A percentile compares a stretch with the other conserved stretches of the same genome.
Evolutionary conservation across 2,329 filamentous ascomycete species (phyloP).

Genomic region (Alternaria angustiovoidea): DNA sequence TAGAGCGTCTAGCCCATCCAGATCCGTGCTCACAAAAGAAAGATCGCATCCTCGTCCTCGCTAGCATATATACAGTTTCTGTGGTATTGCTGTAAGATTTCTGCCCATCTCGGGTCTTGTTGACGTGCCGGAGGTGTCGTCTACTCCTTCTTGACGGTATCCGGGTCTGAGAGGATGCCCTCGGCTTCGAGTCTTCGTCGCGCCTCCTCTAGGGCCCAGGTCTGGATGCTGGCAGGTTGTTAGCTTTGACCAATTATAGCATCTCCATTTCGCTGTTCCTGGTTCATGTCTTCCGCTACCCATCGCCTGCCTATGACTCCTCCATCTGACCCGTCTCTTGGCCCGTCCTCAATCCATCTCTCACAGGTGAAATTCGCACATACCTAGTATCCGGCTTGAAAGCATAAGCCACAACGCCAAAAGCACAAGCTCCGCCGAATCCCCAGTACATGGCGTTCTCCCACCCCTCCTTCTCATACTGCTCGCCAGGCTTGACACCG

Average conservation of each 20-base stretch:
- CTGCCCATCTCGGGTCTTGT: background rate
- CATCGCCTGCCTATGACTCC: background rate
- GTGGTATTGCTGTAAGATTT: slow-evolving; percentile 10
- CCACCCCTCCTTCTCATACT: slow-evolving; percentile 96
- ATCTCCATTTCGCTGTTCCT: background rate
- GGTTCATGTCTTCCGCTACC: background rate
- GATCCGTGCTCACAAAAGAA: slow-evolving; percentile 19
- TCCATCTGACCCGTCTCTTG: background rate
- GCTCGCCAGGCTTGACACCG: slow-evolving; percentile 92
- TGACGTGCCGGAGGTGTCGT: background rate
- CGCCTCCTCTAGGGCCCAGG: slow-evolving; percentile 97
- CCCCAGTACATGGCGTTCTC: slow-evolving; percentile 86
- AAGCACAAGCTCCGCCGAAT: slow-evolving; percentile 78
- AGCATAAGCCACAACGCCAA: slow-evolving; percentile 81
- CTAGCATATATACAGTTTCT: slow-evolving; percentile 17
- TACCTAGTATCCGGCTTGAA: slow-evolving; percentile 99
- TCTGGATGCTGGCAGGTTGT: slow-evolving; percentile 80
- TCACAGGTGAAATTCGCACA: slow-evolving; percentile 55
- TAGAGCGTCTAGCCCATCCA: slow-evolving; percentile 15
- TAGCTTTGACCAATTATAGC: slow-evolving; percentile 15
- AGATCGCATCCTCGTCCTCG: slow-evolving; percentile 1
- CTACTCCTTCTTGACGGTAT: slow-evolving; percentile 58
- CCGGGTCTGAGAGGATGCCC: slow-evolving; percentile 86
- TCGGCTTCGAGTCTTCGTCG: slow-evolving; percentile 93
- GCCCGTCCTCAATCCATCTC: background rate